A percentile compares a stretch with the other conserved stretches of the same genome.
Evolutionary conservation across 768 basidiomycete species (phyloP).

Genomic region (Suillus subaureus): DNA sequence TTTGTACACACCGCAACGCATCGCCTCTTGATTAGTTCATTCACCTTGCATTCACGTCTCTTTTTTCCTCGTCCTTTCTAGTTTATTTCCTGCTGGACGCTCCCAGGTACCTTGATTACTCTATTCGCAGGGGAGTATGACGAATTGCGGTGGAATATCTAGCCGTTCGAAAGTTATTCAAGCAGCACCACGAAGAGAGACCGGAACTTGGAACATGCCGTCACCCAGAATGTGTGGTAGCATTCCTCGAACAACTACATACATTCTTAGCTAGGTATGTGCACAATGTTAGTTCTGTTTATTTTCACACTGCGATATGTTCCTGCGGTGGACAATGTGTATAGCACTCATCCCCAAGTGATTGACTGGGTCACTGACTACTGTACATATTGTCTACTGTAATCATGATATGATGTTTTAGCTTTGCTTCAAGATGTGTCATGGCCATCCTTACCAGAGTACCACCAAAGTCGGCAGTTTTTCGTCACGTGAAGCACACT

Average conservation of each 20-base stretch:
- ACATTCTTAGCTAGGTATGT: neutral
- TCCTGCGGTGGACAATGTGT: neutral
- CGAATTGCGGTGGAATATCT: neutral
- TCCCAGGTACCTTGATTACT: neutral
- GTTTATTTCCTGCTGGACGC: neutral
- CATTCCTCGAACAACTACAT: neutral
- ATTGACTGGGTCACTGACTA: neutral
- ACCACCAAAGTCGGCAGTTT: neutral
- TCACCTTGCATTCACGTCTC: neutral
- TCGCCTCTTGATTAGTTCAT: neutral
- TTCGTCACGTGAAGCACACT: neutral
- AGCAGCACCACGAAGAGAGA: neutral
- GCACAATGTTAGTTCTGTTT: neutral
- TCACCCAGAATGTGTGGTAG: neutral
- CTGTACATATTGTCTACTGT: neutral
- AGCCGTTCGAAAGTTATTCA: neutral
- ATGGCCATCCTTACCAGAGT: neutral
- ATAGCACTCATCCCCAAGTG: neutral
- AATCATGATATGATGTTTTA: neutral
- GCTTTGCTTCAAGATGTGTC: neutral
- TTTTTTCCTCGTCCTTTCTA: neutral
- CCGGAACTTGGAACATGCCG: neutral
- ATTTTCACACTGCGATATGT: neutral
- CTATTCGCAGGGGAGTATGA: neutral
- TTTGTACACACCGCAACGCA: neutral